Percentiles rank a stretch among this genome's conserved stretches.
Evolutionary conservation across 169 alveolate genomes (phyloP).

Genomic region (Amoebophrya sp.): DNA sequence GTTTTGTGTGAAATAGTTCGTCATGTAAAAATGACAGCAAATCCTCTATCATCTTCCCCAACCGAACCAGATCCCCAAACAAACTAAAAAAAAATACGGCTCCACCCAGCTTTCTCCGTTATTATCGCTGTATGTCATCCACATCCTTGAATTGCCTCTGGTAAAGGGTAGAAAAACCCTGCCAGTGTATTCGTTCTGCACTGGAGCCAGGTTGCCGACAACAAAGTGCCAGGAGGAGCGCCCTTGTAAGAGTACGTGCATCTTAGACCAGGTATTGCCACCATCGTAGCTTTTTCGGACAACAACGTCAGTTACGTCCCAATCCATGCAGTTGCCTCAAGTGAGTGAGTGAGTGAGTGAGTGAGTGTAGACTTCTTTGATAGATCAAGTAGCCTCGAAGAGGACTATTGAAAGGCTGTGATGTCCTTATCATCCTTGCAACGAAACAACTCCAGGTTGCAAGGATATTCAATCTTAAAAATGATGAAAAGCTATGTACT

Average conservation of each 20-base stretch:
- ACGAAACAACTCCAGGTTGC: not conserved
- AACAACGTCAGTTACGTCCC: conserved; percentile 7
- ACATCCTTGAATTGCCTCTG: not conserved
- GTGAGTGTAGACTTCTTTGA: no score
- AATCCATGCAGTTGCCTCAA: conserved; percentile 4
- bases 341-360: no score
- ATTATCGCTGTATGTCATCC: not conserved
- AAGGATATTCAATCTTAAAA: not conserved
- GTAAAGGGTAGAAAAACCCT: not conserved
- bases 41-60: no score
- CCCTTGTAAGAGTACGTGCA: not conserved
- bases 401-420: not conserved
- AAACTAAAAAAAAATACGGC: no score
- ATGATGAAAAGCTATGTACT: no score
- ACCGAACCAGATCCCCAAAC: no score
- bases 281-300: not conserved
- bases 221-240: not conserved
- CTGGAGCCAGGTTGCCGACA: conserved; percentile 10
- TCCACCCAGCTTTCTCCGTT: not conserved
- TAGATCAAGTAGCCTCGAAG: not conserved
- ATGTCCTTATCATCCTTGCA: no score
- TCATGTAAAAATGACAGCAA: no score
- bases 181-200: not conserved
- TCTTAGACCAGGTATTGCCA: not conserved
- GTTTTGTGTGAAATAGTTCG: no score